Percentiles rank a stretch among this genome's conserved stretches.
Evolutionary conservation across 148 eudicot genomes (phyloP).

Genomic region (Chenopodium suecicum): DNA sequence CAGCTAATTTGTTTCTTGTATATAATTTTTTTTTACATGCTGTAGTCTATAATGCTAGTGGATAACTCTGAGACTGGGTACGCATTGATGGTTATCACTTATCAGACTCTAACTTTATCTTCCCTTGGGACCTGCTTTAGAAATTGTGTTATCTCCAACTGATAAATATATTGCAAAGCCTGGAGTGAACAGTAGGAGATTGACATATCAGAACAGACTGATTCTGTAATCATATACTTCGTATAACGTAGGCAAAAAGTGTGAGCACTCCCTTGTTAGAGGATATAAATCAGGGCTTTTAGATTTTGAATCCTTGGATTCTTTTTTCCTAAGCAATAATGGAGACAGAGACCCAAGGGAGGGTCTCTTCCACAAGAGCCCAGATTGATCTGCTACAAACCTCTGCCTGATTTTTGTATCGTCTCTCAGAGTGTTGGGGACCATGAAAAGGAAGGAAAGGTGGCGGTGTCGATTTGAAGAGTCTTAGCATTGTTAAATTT

Average conservation of each 20-base stretch:
- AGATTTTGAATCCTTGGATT: neutral
- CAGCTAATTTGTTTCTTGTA: neutral
- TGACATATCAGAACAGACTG: neutral
- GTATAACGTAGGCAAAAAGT: neutral
- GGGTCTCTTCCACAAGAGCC: neutral
- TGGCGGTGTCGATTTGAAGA: neutral
- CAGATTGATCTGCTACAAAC: neutral
- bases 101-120: neutral
- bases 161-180: neutral
- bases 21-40: neutral
- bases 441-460: neutral
- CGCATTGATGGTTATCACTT: neutral
- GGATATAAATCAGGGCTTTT: neutral
- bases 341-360: neutral
- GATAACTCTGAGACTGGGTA: neutral
- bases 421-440: neutral
- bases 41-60: constrained; percentile 3
- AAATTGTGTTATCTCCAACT: neutral
- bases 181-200: neutral
- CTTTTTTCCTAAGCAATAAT: neutral
- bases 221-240: neutral
- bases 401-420: neutral
- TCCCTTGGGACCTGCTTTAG: neutral
- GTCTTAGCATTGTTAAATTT: neutral
- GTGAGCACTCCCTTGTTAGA: neutral